Conservation (phyloP, 2,329 filamentous ascomycete species). For the Pseudogymnoascus sp. region DNA sequence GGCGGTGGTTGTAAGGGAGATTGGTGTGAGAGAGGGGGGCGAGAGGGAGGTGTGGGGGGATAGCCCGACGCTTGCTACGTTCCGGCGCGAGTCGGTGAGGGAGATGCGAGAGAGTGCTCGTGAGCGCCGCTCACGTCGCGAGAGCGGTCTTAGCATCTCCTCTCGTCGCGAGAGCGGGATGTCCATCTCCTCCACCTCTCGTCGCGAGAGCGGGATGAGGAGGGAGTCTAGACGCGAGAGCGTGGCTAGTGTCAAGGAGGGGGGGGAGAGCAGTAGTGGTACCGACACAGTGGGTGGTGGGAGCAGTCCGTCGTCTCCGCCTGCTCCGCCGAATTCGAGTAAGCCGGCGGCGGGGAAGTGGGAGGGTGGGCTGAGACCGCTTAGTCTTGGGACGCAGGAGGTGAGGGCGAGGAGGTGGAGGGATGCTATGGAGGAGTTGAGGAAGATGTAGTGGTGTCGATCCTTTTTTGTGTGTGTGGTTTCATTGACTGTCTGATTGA, state of each 20-base stretch:
- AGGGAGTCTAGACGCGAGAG: background rate
- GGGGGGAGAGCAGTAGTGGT: background rate
- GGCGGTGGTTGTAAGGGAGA: background rate
- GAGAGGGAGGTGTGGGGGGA: background rate
- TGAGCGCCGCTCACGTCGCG: background rate
- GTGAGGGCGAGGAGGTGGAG: background rate
- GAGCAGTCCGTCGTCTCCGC: too few relatives aligned
- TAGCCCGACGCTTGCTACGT: background rate
- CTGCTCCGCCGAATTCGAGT: background rate
- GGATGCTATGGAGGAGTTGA: background rate
- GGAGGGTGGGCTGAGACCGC: background rate
- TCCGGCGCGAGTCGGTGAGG: background rate
- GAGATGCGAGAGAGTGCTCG: background rate
- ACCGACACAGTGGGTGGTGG: background rate
- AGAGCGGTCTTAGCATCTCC: background rate
- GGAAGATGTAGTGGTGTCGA: background rate
- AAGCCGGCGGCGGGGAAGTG: background rate
- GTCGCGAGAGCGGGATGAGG: background rate
- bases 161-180: background rate
- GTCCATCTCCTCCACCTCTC: too few relatives aligned
- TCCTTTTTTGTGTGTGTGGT: background rate
- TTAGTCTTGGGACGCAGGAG: background rate
- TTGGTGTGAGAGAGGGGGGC: background rate
- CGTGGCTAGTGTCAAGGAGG: background rate
- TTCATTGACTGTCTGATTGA: background rate